Percentiles rank a stretch among this genome's conserved stretches.
These are phyloP conservation scores for Vickermania spadyakhi DNA, from an alignment of 208 protist species.

Conservation along the genomic window DNA sequence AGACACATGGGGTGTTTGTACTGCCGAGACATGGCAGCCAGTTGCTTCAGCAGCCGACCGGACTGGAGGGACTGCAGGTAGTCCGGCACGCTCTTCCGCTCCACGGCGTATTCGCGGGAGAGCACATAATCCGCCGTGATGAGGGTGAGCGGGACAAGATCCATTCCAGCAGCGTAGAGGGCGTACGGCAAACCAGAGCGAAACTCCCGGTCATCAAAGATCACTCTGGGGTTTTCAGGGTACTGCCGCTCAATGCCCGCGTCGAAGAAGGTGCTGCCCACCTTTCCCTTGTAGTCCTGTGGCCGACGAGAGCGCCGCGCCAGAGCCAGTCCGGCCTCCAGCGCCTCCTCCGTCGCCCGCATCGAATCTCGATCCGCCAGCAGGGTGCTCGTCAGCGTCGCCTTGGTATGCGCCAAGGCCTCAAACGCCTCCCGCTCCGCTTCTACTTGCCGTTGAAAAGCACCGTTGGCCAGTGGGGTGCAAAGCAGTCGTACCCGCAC, in stretches of 20 bases:
- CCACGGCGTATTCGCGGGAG: slow-evolving; percentile 58
- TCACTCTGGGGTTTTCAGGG: slow-evolving; percentile 23
- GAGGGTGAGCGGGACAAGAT: slow-evolving; percentile 73
- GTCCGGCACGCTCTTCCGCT: slow-evolving; percentile 77
- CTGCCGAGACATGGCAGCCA: slow-evolving; percentile 41
- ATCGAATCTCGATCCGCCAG: slow-evolving; percentile 38
- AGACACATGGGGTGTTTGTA: slow-evolving; percentile 61
- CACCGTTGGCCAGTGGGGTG: slow-evolving; percentile 22
- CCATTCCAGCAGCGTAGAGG: slow-evolving; percentile 54
- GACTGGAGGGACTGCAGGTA: slow-evolving; percentile 55
- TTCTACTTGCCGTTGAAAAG: slow-evolving; percentile 21
- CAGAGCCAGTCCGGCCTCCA: slow-evolving; percentile 31
- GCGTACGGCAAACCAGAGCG: slow-evolving; percentile 66
- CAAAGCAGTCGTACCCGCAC: slow-evolving; percentile 49
- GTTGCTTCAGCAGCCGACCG: slow-evolving; percentile 61
- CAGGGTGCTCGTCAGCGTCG: slow-evolving; percentile 56
- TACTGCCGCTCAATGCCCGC: neutral
- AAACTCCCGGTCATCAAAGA: slow-evolving; percentile 86
- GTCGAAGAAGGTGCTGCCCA: neutral
- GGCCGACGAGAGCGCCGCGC: neutral
- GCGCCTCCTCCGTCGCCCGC: slow-evolving; percentile 34
- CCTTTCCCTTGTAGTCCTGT: neutral
- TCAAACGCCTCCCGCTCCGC: slow-evolving; percentile 62
- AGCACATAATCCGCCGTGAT: slow-evolving; percentile 80
- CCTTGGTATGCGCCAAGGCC: slow-evolving; percentile 57